These are phyloP conservation scores for Spathaspora passalidarum DNA, from an alignment of 805 yeast genomes.

Conservation along the genomic window DNA sequence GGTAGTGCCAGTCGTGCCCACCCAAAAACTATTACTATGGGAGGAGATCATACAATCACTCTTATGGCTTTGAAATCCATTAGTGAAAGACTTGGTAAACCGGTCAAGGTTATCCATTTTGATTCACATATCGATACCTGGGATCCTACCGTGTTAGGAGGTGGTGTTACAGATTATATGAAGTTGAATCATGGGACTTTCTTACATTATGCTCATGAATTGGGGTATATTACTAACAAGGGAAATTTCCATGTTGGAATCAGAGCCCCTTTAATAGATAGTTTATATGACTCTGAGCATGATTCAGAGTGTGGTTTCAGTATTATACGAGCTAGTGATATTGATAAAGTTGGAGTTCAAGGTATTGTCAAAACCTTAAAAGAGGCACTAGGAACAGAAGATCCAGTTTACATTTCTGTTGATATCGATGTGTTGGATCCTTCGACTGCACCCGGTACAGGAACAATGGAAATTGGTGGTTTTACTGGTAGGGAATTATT, in stretches of 20 bases:
- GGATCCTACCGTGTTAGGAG: conserved; percentile 62
- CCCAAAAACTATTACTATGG: conserved; percentile 48
- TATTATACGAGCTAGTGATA: conserved; percentile 44
- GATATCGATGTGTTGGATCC: conserved; percentile 29
- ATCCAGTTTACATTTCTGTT: conserved; percentile 29
- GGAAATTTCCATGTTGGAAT: conserved; percentile 60
- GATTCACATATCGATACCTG: conserved; percentile 73
- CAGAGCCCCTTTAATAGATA: conserved; percentile 57
- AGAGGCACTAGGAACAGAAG: conserved; percentile 27
- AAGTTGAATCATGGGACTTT: conserved; percentile 67
- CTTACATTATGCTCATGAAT: conserved; percentile 66
- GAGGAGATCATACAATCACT: conserved; percentile 61
- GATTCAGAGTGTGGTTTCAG: conserved; percentile 52
- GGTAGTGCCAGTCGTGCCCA: not conserved
- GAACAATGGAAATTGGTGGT: conserved; percentile 28
- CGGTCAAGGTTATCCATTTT: conserved; percentile 54
- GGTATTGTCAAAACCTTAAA: conserved; percentile 37
- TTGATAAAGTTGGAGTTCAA: conserved; percentile 38
- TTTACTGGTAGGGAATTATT: conserved; percentile 23
- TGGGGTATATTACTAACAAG: conserved; percentile 52
- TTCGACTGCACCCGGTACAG: conserved; percentile 26
- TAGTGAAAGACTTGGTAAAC: conserved; percentile 44
- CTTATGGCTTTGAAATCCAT: conserved; percentile 51
- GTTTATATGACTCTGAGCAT: conserved; percentile 33
- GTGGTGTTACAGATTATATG: conserved; percentile 58